A percentile compares a stretch with the other conserved stretches of the same genome.
phyloP scores from a whole-genome alignment of 495 filamentous ascomycete species.

The Aspergillus ostianus region DNA sequence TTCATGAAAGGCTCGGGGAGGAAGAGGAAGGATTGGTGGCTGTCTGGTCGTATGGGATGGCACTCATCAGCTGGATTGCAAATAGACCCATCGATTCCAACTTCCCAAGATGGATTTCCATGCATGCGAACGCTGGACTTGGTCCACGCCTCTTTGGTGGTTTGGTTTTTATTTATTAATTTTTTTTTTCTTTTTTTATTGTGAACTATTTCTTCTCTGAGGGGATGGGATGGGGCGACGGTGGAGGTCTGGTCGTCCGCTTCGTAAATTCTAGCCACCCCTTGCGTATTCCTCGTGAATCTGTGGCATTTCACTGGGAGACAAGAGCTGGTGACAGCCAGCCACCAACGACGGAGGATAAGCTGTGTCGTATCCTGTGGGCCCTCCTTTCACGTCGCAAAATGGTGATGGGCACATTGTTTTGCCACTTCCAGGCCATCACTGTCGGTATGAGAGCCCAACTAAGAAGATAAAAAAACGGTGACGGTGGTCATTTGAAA shows the following conservation, averaged over 20 bases:
- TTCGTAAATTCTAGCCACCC: constrained; percentile 19
- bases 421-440: not conserved
- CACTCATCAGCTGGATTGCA: constrained; percentile 16
- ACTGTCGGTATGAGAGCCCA: not conserved
- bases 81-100: constrained; percentile 23
- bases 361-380: constrained; percentile 4
- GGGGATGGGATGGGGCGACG: not conserved
- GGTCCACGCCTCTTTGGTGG: not conserved
- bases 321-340: constrained; percentile 21
- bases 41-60: constrained; percentile 6
- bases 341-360: constrained; percentile 18
- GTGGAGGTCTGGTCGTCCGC: constrained; percentile 3
- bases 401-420: not conserved
- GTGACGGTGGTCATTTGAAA: not conserved
- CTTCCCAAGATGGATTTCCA: constrained; percentile 8
- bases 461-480: not conserved
- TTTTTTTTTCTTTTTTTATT: constrained; percentile 3
- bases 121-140: constrained; percentile 14
- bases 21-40: constrained; percentile 6
- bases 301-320: constrained; percentile 17
- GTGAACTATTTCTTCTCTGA: constrained; percentile 1
- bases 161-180: constrained; percentile 2
- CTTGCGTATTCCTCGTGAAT: constrained; percentile 33
- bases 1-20: not conserved
- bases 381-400: not conserved